These are phyloP conservation scores for Geotrichum candidum DNA, from an alignment of 1,139 yeast genomes.

Conservation along the genomic window DNA sequence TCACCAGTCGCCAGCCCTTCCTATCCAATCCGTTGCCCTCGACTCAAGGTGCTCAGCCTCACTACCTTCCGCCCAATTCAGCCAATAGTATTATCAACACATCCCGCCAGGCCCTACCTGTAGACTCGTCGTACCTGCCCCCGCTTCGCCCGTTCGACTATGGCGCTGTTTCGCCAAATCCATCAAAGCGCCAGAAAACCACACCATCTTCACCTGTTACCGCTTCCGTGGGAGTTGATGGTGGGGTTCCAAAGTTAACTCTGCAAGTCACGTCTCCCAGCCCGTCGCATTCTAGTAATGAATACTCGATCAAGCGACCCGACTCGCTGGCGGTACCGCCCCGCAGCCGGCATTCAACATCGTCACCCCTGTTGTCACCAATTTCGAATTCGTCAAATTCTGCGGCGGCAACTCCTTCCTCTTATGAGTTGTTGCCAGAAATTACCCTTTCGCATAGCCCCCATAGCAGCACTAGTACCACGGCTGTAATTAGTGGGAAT, in stretches of 20 bases:
- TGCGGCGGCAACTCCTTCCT: conserved; percentile 6
- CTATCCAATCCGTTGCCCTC: background rate
- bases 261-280: background rate
- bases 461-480: conserved; percentile 1
- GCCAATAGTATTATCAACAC: background rate
- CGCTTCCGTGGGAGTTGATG: background rate
- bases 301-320: background rate
- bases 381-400: background rate
- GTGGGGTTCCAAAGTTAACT: background rate
- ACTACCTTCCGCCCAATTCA: background rate
- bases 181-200: background rate
- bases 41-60: background rate
- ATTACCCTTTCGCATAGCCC: background rate
- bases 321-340: conserved; percentile 7
- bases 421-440: conserved; percentile 1
- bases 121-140: background rate
- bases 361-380: conserved; percentile 11
- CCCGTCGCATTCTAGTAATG: background rate
- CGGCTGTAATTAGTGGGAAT: background rate
- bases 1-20: background rate
- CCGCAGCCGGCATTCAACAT: background rate
- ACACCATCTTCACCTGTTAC: background rate
- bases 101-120: background rate
- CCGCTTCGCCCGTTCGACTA: background rate
- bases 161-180: background rate